phyloP scores from a whole-genome alignment of 257 asterid genomes.

The Solanum corneliomulleri region DNA sequence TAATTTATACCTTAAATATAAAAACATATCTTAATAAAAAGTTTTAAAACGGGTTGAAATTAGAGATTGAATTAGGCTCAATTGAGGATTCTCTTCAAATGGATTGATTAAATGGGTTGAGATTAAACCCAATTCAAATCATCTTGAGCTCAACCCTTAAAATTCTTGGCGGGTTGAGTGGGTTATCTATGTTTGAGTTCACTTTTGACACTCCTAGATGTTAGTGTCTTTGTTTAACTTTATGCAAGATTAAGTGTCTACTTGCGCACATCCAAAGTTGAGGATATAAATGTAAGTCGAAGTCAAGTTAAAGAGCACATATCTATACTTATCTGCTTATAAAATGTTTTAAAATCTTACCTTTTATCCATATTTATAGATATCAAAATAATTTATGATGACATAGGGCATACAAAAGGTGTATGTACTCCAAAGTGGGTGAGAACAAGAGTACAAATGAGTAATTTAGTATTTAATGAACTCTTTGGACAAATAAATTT shows the following conservation, averaged over 20 bases:
- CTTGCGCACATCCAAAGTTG: not conserved
- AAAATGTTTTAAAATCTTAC: not conserved
- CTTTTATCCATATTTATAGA: not conserved
- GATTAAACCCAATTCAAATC: too few relatives aligned
- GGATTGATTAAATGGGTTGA: too few relatives aligned
- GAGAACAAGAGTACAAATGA: not conserved
- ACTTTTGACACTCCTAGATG: not conserved
- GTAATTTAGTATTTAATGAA: not conserved
- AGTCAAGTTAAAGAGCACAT: not conserved
- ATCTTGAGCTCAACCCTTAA: too few relatives aligned
- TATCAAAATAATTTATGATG: not conserved
- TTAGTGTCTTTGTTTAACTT: not conserved
- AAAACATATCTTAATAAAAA: too few relatives aligned
- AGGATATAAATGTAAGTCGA: too few relatives aligned
- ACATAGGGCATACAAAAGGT: not conserved
- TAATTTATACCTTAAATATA: too few relatives aligned
- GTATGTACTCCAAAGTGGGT: not conserved
- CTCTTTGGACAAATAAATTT: too few relatives aligned
- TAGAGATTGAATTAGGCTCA: too few relatives aligned
- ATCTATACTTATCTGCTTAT: not conserved
- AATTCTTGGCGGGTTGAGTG: too few relatives aligned
- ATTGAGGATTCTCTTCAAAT: too few relatives aligned
- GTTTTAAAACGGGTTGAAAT: too few relatives aligned
- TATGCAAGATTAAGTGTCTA: not conserved
- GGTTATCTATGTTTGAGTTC: too few relatives aligned